Base-by-base conservation (phyloP, 306 rosid genomes). In the Glycine latifolia region DNA sequence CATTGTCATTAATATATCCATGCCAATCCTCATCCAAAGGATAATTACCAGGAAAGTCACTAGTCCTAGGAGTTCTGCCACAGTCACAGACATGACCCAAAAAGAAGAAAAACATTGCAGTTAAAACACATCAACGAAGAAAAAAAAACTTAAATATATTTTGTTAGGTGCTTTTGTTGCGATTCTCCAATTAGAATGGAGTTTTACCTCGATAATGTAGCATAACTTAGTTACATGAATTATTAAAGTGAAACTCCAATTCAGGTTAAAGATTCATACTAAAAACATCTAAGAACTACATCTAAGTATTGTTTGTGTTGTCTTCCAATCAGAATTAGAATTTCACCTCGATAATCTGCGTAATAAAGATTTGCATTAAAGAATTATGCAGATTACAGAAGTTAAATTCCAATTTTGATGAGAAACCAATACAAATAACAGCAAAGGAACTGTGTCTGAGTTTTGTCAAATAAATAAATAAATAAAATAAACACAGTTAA, bases 1-100 rank as follows among this genome's bases (percentile, higher is more conserved):
- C 99, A 53, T 92, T 91, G 35, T 91, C 95, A 59, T 91, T 91
- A 65, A 95, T 89, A 81, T 93, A 95, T 14, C 98, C 99, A 62
- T 93, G 90, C 99, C 97, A 93, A 71, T 87, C 94, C 71, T 90
- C 97, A 66, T 86, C 90, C 13, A 86, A 91, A 10, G 94, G 93
- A 81, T 90, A 89, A 14, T 86, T 90, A 6, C 91, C 90, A 4
- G 89, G 87, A 78, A 88, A 88, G 15, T 78, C 94, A 46, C 86
- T 88, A 8, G 78, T 77, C 20, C 86, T 56, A 10, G 92, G 97
- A 70, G 93, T 87, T 80, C 94, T 95, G 86, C 76, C 69, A 50
- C 61, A 52, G 14, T 73, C 52, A 67, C 3, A 5, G 41, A 26
- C 35, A 58, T 59, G 3, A 13, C 43, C 7, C 6, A 39, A 16